Evolutionary conservation across 177 flowering plant genomes (phyloP).

Genomic region (Telopea speciosissima): DNA sequence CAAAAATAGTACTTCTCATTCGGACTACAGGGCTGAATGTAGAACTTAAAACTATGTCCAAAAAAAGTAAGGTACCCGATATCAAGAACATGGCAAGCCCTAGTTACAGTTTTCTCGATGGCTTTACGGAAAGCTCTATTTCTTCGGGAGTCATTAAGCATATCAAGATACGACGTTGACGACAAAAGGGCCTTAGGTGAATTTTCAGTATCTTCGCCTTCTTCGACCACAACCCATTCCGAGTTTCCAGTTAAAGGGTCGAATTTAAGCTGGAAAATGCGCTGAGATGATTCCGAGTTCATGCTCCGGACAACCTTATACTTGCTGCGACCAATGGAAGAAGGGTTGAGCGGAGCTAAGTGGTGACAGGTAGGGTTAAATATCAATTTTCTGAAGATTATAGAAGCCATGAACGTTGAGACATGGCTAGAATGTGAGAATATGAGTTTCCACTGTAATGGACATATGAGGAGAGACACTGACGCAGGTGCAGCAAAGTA

Average conservation of each 20-base stretch:
- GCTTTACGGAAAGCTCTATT: conserved; percentile 67
- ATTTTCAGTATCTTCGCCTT: conserved; percentile 27
- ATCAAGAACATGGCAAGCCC: conserved; percentile 79
- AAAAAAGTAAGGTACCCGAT: conserved; percentile 82
- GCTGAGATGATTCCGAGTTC: conserved; percentile 15
- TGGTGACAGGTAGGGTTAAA: conserved; percentile 6
- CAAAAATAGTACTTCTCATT: no score
- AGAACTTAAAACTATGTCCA: neutral
- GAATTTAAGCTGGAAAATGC: conserved; percentile 65
- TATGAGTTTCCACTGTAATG: neutral
- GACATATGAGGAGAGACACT: no score
- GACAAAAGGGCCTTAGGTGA: conserved; percentile 40
- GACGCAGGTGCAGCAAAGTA: no score
- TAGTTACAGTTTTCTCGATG: conserved; percentile 58
- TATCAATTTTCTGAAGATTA: conserved; percentile 7
- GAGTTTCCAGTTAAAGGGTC: conserved; percentile 77
- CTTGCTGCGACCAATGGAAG: conserved; percentile 5
- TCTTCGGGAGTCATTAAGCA: conserved; percentile 80
- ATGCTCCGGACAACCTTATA: neutral
- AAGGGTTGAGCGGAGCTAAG: neutral
- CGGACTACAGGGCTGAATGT: no score
- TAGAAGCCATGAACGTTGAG: neutral
- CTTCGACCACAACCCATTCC: conserved; percentile 82
- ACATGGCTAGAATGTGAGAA: neutral
- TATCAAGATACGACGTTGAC: conserved; percentile 83